A percentile compares a stretch with the other conserved stretches of the same genome.
These are phyloP conservation scores for Zasmidium angulare DNA, from an alignment of 2,329 filamentous ascomycete genomes.

Conservation along the genomic window DNA sequence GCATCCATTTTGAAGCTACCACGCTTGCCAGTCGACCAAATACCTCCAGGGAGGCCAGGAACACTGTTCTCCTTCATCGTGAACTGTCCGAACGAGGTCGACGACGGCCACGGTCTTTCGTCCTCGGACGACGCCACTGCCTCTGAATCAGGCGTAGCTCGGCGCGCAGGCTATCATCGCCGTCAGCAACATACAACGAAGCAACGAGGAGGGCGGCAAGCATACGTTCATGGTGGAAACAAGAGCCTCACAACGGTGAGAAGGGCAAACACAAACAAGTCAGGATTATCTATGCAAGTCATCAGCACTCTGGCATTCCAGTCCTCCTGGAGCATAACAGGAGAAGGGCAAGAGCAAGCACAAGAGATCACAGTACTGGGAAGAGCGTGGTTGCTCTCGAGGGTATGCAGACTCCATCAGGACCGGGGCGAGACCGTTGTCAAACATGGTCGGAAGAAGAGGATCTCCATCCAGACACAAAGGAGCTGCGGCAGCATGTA, in stretches of 20 bases:
- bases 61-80: slow-evolving; percentile 32
- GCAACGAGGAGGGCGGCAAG: not conserved
- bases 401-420: too few relatives aligned
- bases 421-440: too few relatives aligned
- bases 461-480: too few relatives aligned
- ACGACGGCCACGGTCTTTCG: slow-evolving; percentile 55
- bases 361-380: not conserved
- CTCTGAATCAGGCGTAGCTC: slow-evolving; percentile 91
- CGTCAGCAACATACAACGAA: slow-evolving; percentile 15
- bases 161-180: slow-evolving; percentile 54
- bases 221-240: slow-evolving; percentile 27
- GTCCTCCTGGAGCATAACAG: not conserved
- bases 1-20: slow-evolving; percentile 36
- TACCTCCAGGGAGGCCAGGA: slow-evolving; percentile 45
- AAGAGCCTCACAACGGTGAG: slow-evolving; percentile 2
- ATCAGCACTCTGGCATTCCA: slow-evolving; percentile 1
- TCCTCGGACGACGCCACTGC: slow-evolving; percentile 93
- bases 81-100: slow-evolving; percentile 57
- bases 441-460: too few relatives aligned
- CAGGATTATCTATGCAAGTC: slow-evolving; percentile 17
- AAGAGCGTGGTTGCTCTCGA: too few relatives aligned
- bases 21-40: slow-evolving; percentile 32
- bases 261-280: slow-evolving; percentile 6
- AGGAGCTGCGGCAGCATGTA: too few relatives aligned
- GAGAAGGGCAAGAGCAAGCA: not conserved